Conservation (phyloP, 495 filamentous ascomycete genomes). For the Neurospora sp. region DNA sequence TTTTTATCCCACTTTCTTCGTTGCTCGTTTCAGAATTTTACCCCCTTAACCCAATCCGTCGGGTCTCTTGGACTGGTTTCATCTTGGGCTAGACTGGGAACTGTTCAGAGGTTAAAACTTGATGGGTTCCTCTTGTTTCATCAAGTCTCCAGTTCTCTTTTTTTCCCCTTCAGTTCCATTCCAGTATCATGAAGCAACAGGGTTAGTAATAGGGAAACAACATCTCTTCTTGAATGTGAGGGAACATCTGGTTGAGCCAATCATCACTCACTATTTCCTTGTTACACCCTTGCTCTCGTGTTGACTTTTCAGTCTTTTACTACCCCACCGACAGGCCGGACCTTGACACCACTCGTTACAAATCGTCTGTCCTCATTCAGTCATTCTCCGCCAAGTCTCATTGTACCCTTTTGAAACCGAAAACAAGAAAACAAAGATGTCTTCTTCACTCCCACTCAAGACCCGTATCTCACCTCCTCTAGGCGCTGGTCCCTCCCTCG, state of each 20-base stretch:
- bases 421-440: not conserved
- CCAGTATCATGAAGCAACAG: not conserved
- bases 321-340: not conserved
- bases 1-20: not conserved
- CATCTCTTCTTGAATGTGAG: not conserved
- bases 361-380: not conserved
- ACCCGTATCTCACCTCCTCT: slow-evolving; percentile 45
- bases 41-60: not conserved
- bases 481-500: slow-evolving; percentile 41
- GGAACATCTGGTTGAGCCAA: not conserved
- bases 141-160: not conserved
- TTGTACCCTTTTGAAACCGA: not conserved
- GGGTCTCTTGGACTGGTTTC: not conserved
- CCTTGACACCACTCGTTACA: not conserved
- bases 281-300: not conserved
- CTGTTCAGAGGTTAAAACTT: not conserved
- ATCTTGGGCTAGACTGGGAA: not conserved
- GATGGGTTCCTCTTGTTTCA: not conserved
- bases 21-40: not conserved
- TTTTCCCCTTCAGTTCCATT: not conserved
- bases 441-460: slow-evolving; percentile 28
- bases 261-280: not conserved
- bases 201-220: not conserved
- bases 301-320: not conserved
- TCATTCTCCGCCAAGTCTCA: not conserved